phyloP scores from a whole-genome alignment of 495 filamentous ascomycete genomes.

The Cercophora samala region DNA sequence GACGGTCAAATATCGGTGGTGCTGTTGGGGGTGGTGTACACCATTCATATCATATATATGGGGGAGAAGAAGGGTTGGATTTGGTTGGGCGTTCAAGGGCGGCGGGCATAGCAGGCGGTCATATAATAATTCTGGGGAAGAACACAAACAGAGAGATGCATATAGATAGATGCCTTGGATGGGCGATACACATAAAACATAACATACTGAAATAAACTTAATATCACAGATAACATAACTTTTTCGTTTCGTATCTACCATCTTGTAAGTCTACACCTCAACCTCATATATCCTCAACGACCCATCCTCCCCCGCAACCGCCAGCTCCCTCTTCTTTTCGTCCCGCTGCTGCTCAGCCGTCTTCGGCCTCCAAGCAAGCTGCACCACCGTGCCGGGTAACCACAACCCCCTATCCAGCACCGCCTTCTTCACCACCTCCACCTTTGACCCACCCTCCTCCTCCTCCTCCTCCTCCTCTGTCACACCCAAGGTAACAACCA shows the following conservation, averaged over 20 bases:
- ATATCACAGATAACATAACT: neutral
- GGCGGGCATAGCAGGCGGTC: neutral
- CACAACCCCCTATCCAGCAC: slow-evolving; percentile 44
- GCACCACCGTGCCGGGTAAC: slow-evolving; percentile 71
- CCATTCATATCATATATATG: neutral
- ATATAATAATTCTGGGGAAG: slow-evolving; percentile 3
- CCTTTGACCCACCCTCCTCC: slow-evolving; percentile 43
- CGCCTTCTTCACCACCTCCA: slow-evolving; percentile 43
- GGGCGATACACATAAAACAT: neutral
- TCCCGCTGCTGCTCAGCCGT: slow-evolving; percentile 18
- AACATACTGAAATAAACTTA: neutral
- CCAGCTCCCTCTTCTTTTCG: slow-evolving; percentile 53
- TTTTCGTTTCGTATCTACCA: neutral
- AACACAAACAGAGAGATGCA: neutral
- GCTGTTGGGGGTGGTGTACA: neutral
- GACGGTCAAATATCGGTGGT: neutral
- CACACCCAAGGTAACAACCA: slow-evolving; percentile 38
- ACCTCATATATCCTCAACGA: slow-evolving; percentile 72
- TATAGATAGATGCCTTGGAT: neutral
- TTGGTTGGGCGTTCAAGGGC: neutral
- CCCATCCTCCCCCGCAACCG: slow-evolving; percentile 78
- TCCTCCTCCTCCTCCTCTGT: slow-evolving; percentile 41
- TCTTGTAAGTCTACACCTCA: slow-evolving; percentile 19
- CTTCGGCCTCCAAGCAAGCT: slow-evolving; percentile 73
- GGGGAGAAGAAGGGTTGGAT: neutral